Conservation (phyloP, 2,329 filamentous ascomycete species). For the Cladophialophora bantiana region DNA sequence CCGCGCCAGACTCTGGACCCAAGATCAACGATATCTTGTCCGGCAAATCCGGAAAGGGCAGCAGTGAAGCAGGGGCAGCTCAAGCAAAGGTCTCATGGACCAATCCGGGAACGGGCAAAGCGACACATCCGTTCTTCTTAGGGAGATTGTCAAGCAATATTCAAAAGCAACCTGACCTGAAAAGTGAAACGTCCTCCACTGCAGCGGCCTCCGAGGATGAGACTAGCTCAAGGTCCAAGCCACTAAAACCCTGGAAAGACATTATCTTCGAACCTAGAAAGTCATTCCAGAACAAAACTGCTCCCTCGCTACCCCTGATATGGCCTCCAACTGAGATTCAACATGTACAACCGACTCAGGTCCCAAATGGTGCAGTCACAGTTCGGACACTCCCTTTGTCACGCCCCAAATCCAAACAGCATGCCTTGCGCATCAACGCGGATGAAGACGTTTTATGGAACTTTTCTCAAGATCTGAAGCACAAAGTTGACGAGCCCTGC, state of each 20-base stretch:
- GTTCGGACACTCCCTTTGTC: background rate
- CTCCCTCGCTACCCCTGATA: constrained; percentile 12
- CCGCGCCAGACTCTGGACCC: constrained; percentile 56
- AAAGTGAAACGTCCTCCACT: constrained; percentile 25
- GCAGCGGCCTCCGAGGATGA: constrained; percentile 28
- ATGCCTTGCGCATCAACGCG: constrained; percentile 6
- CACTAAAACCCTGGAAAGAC: constrained; percentile 37
- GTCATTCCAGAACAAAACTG: constrained; percentile 17
- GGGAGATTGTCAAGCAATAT: constrained; percentile 56
- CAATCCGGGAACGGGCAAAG: constrained; percentile 46
- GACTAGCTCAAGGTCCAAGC: constrained; percentile 20
- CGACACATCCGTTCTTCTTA: constrained; percentile 73
- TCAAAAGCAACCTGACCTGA: constrained; percentile 16
- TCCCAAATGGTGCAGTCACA: background rate
- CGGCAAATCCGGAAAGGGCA: constrained; percentile 41
- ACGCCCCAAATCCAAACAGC: constrained; percentile 29
- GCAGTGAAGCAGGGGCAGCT: background rate
- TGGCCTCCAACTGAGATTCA: constrained; percentile 37
- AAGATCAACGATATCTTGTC: constrained; percentile 68
- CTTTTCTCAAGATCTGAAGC: constrained; percentile 20
- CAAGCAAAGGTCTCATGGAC: background rate
- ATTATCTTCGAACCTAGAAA: constrained; percentile 35
- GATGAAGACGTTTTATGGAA: constrained; percentile 32
- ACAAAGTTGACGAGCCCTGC: too few relatives aligned
- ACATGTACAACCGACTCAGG: constrained; percentile 21